These are phyloP conservation scores for Oemleria cerasiformis DNA, from an alignment of 306 rosid genomes.

Conservation along the genomic window DNA sequence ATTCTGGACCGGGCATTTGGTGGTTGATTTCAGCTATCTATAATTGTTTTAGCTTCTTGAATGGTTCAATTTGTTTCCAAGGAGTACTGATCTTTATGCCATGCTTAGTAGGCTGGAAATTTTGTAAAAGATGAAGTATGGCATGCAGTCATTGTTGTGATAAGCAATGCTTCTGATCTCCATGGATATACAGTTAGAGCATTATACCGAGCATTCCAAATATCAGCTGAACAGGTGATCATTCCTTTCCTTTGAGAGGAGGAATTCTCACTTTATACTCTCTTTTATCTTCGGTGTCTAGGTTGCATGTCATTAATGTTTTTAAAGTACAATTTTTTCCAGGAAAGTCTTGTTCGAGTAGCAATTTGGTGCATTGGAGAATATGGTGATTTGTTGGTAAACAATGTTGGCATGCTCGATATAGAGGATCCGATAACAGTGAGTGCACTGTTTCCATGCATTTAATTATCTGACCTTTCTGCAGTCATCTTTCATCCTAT, in stretches of 20 bases:
- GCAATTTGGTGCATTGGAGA: conserved; percentile 99
- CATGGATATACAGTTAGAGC: conserved; percentile 93
- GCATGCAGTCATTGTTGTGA: conserved; percentile 80
- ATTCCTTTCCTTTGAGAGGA: conserved; percentile 22
- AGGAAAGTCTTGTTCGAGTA: conserved; percentile 97
- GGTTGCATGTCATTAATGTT: background rate
- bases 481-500: conserved; percentile 13
- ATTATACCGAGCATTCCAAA: conserved; percentile 78
- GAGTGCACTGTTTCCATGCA: conserved; percentile 34
- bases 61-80: conserved; percentile 13
- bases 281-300: conserved; percentile 8
- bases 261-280: conserved; percentile 26
- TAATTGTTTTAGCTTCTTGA: conserved; percentile 1
- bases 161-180: conserved; percentile 93
- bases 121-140: conserved; percentile 96
- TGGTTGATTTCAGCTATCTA: background rate
- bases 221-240: conserved; percentile 77
- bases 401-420: conserved; percentile 79
- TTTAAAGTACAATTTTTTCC: conserved; percentile 25
- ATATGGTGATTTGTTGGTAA: conserved; percentile 85
- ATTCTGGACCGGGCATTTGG: background rate
- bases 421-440: conserved; percentile 87
- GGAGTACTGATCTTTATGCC: conserved; percentile 53
- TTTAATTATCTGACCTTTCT: conserved; percentile 11
- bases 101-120: conserved; percentile 99